These are phyloP conservation scores for Pythium guiyangense DNA, from an alignment of 352 stramenopile genomes.

Conservation along the genomic window DNA sequence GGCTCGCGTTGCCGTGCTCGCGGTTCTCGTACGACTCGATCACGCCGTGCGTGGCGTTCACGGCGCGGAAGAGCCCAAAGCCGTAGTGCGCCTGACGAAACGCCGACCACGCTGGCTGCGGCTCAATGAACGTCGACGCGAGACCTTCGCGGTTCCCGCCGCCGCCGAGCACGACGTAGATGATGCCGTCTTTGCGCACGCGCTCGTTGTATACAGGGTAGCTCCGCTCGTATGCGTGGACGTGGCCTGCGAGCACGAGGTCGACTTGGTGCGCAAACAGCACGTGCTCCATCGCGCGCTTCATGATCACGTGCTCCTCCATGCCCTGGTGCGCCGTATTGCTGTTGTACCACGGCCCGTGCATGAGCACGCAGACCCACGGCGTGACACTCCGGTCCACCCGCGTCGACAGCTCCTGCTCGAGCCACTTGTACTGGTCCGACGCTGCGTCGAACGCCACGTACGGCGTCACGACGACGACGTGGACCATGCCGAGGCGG, in stretches of 20 bases:
- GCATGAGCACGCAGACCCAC: slow-evolving; percentile 86
- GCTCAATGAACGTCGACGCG: slow-evolving; percentile 48
- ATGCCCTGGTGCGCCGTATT: slow-evolving; percentile 73
- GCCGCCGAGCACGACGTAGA: slow-evolving; percentile 88
- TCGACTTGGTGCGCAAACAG: slow-evolving; percentile 82
- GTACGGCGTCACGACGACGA: slow-evolving; percentile 86
- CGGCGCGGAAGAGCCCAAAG: slow-evolving; percentile 37
- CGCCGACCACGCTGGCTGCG: slow-evolving; percentile 44
- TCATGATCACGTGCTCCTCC: slow-evolving; percentile 50
- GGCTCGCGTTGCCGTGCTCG: slow-evolving; percentile 18
- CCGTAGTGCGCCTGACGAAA: slow-evolving; percentile 56
- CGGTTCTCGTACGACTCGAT: slow-evolving; percentile 52
- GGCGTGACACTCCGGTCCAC: slow-evolving; percentile 76
- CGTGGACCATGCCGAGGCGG: slow-evolving; percentile 58
- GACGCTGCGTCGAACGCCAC: slow-evolving; percentile 68
- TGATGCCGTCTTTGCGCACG: slow-evolving; percentile 64
- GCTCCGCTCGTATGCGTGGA: slow-evolving; percentile 90
- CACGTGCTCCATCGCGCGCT: slow-evolving; percentile 73
- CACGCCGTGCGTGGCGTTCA: slow-evolving; percentile 36
- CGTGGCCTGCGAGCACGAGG: slow-evolving; percentile 87
- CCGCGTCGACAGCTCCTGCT: slow-evolving; percentile 59
- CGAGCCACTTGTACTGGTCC: slow-evolving; percentile 77
- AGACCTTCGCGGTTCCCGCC: slow-evolving; percentile 83
- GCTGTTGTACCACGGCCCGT: slow-evolving; percentile 89
- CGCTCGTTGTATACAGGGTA: slow-evolving; percentile 55